Percentiles rank a stretch among this genome's conserved stretches.
Conservation (phyloP, 2,329 filamentous ascomycete species). For the Hymenotorrendiella dingleyae region DNA sequence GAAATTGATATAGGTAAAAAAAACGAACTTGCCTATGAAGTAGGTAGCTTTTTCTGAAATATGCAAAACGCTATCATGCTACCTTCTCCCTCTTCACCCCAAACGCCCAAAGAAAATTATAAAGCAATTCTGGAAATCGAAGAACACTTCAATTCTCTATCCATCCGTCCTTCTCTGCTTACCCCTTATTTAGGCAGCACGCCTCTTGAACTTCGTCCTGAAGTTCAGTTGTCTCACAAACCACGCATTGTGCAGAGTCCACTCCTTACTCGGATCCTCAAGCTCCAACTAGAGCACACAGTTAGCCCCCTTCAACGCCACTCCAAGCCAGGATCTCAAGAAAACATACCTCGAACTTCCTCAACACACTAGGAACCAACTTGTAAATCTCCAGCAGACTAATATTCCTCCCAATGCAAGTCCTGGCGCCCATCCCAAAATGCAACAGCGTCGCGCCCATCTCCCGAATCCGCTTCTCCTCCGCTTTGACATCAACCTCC, state of each 20-base stretch:
- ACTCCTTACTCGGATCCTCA: slow-evolving; percentile 48
- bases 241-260: slow-evolving; percentile 56
- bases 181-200: too few relatives aligned
- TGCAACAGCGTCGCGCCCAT: slow-evolving; percentile 69
- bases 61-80: too few relatives aligned
- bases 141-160: too few relatives aligned
- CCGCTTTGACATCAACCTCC: slow-evolving; percentile 28
- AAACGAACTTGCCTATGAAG: too few relatives aligned
- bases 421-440: slow-evolving; percentile 65
- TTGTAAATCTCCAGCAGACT: slow-evolving; percentile 59
- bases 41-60: too few relatives aligned
- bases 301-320: too few relatives aligned
- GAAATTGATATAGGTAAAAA: too few relatives aligned
- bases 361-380: slow-evolving; percentile 53
- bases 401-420: slow-evolving; percentile 65
- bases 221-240: slow-evolving; percentile 58
- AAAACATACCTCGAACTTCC: slow-evolving; percentile 53
- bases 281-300: slow-evolving; percentile 45
- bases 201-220: slow-evolving; percentile 25
- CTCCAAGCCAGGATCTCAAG: too few relatives aligned
- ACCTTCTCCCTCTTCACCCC: too few relatives aligned
- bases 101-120: too few relatives aligned
- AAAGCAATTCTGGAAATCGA: too few relatives aligned
- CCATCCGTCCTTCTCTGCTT: too few relatives aligned
- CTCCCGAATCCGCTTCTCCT: slow-evolving; percentile 51